A percentile compares a stretch with the other conserved stretches of the same genome.
phyloP scores from a whole-genome alignment of 768 basidiomycete genomes.

The Pleurotus platypus region DNA sequence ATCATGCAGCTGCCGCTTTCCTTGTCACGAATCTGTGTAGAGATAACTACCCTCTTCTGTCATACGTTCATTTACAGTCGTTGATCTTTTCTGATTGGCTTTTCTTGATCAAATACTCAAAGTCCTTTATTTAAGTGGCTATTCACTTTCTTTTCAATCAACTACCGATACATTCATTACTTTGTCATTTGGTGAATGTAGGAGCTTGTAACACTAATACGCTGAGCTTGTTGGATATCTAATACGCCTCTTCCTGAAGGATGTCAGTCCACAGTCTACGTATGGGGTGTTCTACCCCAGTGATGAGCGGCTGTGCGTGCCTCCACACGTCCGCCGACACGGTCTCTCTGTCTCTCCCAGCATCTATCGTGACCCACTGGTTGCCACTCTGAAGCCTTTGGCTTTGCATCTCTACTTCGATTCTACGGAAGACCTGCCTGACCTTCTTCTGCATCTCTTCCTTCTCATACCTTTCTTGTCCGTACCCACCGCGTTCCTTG shows the following conservation, averaged over 20 bases:
- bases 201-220: background rate
- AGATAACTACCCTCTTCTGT: background rate
- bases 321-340: conserved; percentile 58
- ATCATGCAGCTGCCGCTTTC: background rate
- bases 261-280: conserved; percentile 46
- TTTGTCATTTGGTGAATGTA: background rate
- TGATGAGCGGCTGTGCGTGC: conserved; percentile 38
- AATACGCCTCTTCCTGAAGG: background rate
- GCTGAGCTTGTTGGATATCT: background rate
- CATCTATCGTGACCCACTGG: conserved; percentile 58
- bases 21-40: too few species aligned
- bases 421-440: conserved; percentile 50
- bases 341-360: conserved; percentile 42
- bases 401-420: conserved; percentile 46
- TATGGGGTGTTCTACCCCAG: conserved; percentile 37
- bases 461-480: conserved; percentile 85
- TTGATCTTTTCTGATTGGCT: background rate
- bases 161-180: background rate
- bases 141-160: background rate
- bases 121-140: background rate
- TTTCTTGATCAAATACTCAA: background rate
- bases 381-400: conserved; percentile 11
- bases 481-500: conserved; percentile 71
- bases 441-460: conserved; percentile 71
- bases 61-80: background rate